Conservation (phyloP, 176 grass and related monocot species). For the Tillandsia fasciculata region DNA sequence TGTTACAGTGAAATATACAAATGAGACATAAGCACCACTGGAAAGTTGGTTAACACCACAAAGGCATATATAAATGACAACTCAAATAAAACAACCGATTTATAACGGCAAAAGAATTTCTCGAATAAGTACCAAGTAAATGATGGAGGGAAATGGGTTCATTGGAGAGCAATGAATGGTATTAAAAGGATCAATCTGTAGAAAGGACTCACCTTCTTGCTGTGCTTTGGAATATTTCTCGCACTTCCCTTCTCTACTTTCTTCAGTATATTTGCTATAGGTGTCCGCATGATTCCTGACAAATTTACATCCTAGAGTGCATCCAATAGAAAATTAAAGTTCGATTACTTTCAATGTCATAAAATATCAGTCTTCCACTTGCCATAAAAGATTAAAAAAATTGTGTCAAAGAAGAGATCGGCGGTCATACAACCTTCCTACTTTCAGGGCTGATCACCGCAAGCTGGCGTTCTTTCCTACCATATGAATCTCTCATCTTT, state of each 20-base stretch:
- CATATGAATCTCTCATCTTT: conserved; percentile 62
- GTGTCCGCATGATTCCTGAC: conserved; percentile 56
- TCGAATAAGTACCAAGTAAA: background rate
- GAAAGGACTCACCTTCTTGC: conserved; percentile 38
- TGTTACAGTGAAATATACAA: conserved; percentile 25
- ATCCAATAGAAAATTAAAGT: conserved; percentile 25
- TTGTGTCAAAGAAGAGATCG: background rate
- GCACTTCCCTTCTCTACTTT: conserved; percentile 55
- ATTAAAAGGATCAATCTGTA: background rate
- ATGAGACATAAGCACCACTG: background rate
- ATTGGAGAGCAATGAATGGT: background rate
- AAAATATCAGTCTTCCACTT: background rate
- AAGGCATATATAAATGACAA: background rate
- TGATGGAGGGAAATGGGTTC: background rate
- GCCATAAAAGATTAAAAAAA: background rate
- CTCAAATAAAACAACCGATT: background rate
- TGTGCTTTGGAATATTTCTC: conserved; percentile 57
- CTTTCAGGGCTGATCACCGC: conserved; percentile 51
- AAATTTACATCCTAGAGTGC: conserved; percentile 59
- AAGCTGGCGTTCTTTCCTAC: conserved; percentile 60
- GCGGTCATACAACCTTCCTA: conserved; percentile 46
- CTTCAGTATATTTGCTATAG: conserved; percentile 60
- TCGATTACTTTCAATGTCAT: conserved; percentile 7
- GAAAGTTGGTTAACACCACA: background rate
- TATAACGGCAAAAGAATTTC: background rate